These are phyloP conservation scores for Paramecium tetraurelia DNA, from an alignment of 73 alveolate genomes.

Conservation along the genomic window DNA sequence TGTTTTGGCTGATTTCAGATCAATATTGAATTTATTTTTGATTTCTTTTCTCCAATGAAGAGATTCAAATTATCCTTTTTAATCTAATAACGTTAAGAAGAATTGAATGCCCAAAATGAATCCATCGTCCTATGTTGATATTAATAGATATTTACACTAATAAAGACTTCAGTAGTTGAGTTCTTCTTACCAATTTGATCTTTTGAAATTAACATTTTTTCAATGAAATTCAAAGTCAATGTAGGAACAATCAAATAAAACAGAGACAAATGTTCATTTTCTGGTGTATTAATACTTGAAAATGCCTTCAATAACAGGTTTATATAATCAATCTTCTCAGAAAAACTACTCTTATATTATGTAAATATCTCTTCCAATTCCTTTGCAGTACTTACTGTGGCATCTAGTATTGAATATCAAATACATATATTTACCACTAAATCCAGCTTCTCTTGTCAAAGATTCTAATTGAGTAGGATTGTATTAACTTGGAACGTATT, in stretches of 20 bases:
- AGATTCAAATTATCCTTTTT: constrained; percentile 83
- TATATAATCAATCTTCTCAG: constrained; percentile 89
- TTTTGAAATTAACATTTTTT: constrained; percentile 87
- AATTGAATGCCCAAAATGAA: constrained; percentile 95
- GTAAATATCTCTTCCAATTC: constrained; percentile 86
- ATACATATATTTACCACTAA: constrained; percentile 65
- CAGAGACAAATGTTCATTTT: constrained; percentile 81
- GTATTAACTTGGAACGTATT: constrained; percentile 79
- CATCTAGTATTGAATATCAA: neutral
- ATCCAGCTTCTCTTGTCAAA: constrained; percentile 74
- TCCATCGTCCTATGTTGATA: constrained; percentile 93
- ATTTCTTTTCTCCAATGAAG: constrained; percentile 93
- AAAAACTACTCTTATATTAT: constrained; percentile 76
- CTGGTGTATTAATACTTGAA: constrained; percentile 75
- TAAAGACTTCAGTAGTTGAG: constrained; percentile 71
- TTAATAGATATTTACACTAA: constrained; percentile 17
- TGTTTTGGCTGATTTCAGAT: constrained; percentile 61
- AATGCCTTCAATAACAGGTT: constrained; percentile 82
- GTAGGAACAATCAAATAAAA: constrained; percentile 95
- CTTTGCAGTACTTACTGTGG: constrained; percentile 79
- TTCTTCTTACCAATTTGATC: constrained; percentile 90
- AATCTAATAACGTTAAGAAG: constrained; percentile 84
- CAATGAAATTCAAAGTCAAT: constrained; percentile 87
- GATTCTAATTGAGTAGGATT: constrained; percentile 56
- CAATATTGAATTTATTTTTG: constrained; percentile 64